Percentiles rank a stretch among this genome's conserved stretches.
Evolutionary conservation across 2,329 filamentous ascomycete genomes (phyloP).

Genomic region (Colletotrichum tanaceti): DNA sequence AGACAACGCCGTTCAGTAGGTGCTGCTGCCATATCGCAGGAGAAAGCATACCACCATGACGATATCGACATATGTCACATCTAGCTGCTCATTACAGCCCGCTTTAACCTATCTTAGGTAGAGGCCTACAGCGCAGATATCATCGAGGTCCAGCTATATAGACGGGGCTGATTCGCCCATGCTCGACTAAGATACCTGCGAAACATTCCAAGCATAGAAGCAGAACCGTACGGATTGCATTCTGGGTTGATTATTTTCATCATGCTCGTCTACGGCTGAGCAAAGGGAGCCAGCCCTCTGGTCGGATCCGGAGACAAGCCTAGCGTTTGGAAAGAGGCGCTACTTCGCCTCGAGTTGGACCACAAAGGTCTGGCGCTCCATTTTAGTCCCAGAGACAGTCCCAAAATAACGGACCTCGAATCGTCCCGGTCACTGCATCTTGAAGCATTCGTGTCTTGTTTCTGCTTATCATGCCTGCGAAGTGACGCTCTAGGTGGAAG

Average conservation of each 20-base stretch:
- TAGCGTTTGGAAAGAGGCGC: neutral
- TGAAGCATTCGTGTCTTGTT: neutral
- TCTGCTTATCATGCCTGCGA: neutral
- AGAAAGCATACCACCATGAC: neutral
- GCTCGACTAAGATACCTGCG: conserved; percentile 1
- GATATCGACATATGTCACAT: neutral
- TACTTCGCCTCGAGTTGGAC: neutral
- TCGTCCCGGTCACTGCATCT: neutral
- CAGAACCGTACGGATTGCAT: neutral
- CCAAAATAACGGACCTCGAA: neutral
- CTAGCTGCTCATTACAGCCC: neutral
- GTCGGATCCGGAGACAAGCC: neutral
- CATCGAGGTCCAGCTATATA: too few species aligned
- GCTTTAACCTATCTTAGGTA: neutral
- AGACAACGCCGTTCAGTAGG: neutral
- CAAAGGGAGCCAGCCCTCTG: neutral
- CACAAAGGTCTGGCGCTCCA: neutral
- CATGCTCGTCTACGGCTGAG: neutral
- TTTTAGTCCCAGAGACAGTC: neutral
- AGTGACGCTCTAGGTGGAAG: conserved; percentile 20
- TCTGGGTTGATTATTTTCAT: neutral
- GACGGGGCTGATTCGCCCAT: neutral
- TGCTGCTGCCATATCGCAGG: too few species aligned
- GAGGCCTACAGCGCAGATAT: neutral
- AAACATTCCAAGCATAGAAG: neutral